Conservation (phyloP, 2,329 filamentous ascomycete species). For the Aquanectria penicillioides region DNA sequence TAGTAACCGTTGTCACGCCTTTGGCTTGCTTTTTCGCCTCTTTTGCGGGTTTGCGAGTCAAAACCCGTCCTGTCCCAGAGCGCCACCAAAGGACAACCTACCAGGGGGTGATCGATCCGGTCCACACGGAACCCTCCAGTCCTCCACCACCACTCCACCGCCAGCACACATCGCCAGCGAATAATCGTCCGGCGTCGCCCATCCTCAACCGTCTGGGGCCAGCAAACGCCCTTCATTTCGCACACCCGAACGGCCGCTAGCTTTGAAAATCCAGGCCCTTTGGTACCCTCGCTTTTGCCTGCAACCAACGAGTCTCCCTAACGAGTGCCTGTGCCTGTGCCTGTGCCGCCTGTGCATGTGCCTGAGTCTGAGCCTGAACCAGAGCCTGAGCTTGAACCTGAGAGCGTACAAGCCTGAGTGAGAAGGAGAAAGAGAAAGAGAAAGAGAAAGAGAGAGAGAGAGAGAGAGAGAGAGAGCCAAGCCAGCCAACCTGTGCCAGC, state of each 20-base stretch:
- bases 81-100: background rate
- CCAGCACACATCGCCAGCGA: background rate
- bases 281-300: background rate
- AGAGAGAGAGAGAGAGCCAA: no score
- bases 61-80: no score
- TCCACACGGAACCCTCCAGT: slow-evolving; percentile 8
- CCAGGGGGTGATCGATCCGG: slow-evolving; percentile 17
- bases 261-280: slow-evolving; percentile 10
- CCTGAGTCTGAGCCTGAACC: no score
- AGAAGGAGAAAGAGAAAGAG: no score
- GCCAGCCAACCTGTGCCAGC: no score
- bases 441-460: background rate
- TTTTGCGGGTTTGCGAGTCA: no score
- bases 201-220: slow-evolving; percentile 18
- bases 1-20: no score
- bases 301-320: no score
- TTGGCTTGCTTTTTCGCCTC: no score
- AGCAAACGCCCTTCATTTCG: slow-evolving; percentile 39
- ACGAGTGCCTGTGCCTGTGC: no score
- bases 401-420: no score
- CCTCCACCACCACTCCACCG: slow-evolving; percentile 8
- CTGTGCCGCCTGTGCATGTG: no score
- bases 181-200: slow-evolving; percentile 12
- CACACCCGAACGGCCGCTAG: slow-evolving; percentile 22
- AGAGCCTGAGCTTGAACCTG: background rate